These are phyloP conservation scores for Cercospora nicotianae DNA, from an alignment of 2,329 filamentous ascomycete species.

Conservation along the genomic window DNA sequence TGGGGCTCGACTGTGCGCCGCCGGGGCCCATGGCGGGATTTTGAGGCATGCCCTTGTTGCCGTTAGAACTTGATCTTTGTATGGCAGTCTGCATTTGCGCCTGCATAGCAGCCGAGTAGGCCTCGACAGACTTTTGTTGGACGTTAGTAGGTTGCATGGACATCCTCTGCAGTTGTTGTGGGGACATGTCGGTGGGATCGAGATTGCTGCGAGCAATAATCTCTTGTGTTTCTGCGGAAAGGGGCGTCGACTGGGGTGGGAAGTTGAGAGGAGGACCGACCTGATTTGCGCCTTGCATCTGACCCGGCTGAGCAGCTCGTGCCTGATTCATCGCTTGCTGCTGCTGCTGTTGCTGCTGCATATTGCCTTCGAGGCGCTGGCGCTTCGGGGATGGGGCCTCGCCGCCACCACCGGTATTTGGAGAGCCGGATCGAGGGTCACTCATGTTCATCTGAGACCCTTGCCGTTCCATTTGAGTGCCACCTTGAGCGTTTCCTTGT, in stretches of 20 bases:
- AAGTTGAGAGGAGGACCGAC: constrained; percentile 35
- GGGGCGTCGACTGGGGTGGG: constrained; percentile 24
- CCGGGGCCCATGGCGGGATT: constrained; percentile 58
- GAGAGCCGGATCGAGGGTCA: constrained; percentile 76
- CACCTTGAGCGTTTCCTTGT: constrained; percentile 22
- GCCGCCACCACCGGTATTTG: constrained; percentile 66
- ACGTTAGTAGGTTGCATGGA: constrained; percentile 55
- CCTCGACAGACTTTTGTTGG: constrained; percentile 81
- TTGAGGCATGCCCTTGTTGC: constrained; percentile 67
- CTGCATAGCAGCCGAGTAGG: constrained; percentile 81
- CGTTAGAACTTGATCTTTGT: constrained; percentile 60
- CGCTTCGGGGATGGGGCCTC: constrained; percentile 84
- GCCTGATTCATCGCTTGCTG: constrained; percentile 38
- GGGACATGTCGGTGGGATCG: constrained; percentile 70
- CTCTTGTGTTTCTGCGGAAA: constrained; percentile 30
- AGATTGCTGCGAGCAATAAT: constrained; percentile 65
- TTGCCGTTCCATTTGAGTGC: constrained; percentile 78
- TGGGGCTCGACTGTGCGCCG: constrained; percentile 37
- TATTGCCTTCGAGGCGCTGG: constrained; percentile 72
- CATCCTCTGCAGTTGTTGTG: constrained; percentile 71
- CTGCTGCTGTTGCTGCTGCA: constrained; percentile 61
- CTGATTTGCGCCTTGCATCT: constrained; percentile 35
- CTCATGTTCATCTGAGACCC: constrained; percentile 84
- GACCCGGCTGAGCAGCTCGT: constrained; percentile 35
- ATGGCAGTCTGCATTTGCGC: constrained; percentile 80